phyloP scores from a whole-genome alignment of 495 filamentous ascomycete genomes.

The Tuber borchii region DNA sequence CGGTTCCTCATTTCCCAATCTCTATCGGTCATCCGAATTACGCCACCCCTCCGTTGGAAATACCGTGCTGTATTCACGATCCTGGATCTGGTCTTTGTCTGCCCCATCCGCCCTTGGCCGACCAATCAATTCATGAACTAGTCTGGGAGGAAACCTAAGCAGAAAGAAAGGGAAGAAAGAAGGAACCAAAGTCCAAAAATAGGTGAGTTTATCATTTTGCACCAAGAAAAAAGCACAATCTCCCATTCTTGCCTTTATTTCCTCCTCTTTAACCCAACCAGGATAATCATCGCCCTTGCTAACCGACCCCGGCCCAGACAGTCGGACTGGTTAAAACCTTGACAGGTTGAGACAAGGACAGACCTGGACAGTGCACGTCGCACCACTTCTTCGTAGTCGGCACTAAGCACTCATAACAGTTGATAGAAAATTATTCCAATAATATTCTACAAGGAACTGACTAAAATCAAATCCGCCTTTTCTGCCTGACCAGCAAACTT shows the following conservation, averaged over 20 bases:
- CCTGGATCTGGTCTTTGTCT: not conserved
- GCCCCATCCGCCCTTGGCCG: not conserved
- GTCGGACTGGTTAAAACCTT: not conserved
- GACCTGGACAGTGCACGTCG: not conserved
- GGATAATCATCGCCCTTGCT: not conserved
- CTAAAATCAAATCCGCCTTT: not conserved
- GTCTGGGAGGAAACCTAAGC: not conserved
- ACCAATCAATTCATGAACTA: not conserved
- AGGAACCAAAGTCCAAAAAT: not conserved
- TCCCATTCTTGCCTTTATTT: not conserved
- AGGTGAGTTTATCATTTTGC: not conserved
- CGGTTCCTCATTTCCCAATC: not conserved
- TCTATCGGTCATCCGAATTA: not conserved
- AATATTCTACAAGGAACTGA: not conserved
- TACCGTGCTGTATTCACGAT: not conserved
- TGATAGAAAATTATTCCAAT: constrained; percentile 3
- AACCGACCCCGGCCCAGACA: not conserved
- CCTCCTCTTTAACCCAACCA: not conserved
- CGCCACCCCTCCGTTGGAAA: not conserved
- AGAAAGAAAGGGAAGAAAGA: not conserved
- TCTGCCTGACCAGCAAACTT: not conserved
- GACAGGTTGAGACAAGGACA: not conserved
- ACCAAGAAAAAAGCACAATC: not conserved
- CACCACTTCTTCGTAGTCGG: not conserved
- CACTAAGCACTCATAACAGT: not conserved